phyloP scores from a whole-genome alignment of 2,329 filamentous ascomycete species.

The Xylaria sp. region DNA sequence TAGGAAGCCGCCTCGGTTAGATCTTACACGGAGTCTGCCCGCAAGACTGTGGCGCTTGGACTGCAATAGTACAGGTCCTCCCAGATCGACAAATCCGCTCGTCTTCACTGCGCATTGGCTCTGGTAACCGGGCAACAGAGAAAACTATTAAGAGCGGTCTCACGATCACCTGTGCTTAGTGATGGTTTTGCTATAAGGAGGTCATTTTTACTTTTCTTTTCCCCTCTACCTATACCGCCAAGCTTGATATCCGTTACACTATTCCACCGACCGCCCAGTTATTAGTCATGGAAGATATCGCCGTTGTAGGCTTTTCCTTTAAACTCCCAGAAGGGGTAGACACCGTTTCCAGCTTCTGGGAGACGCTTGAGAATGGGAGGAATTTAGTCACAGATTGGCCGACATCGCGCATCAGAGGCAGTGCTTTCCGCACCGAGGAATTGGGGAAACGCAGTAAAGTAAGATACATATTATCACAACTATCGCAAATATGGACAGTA shows the following conservation, averaged over 20 bases:
- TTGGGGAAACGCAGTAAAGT: conserved; percentile 20
- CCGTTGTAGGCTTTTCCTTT: conserved; percentile 46
- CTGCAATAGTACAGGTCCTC: not conserved
- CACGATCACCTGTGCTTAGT: not conserved
- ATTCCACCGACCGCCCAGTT: not conserved
- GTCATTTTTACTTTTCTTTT: not conserved
- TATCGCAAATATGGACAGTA: not conserved
- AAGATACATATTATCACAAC: not conserved
- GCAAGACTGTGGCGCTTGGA: not conserved
- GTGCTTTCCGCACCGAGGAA: conserved; percentile 33
- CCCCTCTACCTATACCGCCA: not conserved
- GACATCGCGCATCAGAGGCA: conserved; percentile 38
- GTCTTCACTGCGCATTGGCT: not conserved
- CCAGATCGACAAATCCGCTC: not conserved
- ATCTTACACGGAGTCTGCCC: not conserved
- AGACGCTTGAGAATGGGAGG: conserved; percentile 38
- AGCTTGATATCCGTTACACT: not conserved
- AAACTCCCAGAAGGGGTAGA: conserved; percentile 45
- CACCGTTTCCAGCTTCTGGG: conserved; percentile 43
- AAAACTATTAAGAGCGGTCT: too few relatives aligned
- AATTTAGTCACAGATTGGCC: conserved; percentile 45
- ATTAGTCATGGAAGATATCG: conserved; percentile 28
- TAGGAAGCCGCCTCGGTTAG: not conserved
- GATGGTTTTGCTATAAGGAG: not conserved
- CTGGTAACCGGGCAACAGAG: not conserved